Base-by-base conservation (phyloP, 192 early-diverging fungal species). In the Chytriomyces sp. region DNA sequence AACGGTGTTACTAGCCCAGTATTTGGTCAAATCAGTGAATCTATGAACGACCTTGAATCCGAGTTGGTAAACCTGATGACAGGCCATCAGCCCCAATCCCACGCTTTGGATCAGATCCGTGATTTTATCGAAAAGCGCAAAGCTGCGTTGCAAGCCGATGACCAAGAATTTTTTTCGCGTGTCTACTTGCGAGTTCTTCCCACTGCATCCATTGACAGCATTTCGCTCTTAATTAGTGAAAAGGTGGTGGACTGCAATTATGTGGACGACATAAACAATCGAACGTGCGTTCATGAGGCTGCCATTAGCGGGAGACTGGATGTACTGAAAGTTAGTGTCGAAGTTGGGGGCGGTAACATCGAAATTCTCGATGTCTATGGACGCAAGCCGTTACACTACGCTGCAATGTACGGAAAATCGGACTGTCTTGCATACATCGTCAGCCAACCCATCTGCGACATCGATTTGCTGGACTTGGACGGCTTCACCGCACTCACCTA, bases 261-360 rank as follows among this genome's bases (percentile, higher is more conserved):
- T 76, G 82, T 89, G 6, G 97, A 99, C 81, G 97, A 98, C 74
- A 96, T 99, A 81, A 98, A 91, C 72, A 92, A 94, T 73, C 90
- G 94, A 57, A 97, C 94, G 0, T 92, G 90, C 61, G 84, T 96
- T 0, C 98, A 99, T 80, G 95, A 95, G 68, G 90, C 93, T 2
- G 93, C 96, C 0, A 95, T 96, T 78, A 86, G 87, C 23, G 95
- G 95, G 3, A 88, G 91, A 48, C 78, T 91, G 76, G 86, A 86
- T 47, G 82, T 96, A 13, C 71, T 98, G 45, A 80, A 87, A 72
- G 75, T 92, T 43, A 85, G 83, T 45, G 76, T 91, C 46, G 74
- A 85, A 50, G 79, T 45, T 9, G 67, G 69, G 45, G 79, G 79
- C 5, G 85, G 82, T n/a, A 81, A 77, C 53, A 67, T 83, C 50